Evolutionary conservation across 345 rosid genomes (phyloP).

Genomic region (Salix viminalis): DNA sequence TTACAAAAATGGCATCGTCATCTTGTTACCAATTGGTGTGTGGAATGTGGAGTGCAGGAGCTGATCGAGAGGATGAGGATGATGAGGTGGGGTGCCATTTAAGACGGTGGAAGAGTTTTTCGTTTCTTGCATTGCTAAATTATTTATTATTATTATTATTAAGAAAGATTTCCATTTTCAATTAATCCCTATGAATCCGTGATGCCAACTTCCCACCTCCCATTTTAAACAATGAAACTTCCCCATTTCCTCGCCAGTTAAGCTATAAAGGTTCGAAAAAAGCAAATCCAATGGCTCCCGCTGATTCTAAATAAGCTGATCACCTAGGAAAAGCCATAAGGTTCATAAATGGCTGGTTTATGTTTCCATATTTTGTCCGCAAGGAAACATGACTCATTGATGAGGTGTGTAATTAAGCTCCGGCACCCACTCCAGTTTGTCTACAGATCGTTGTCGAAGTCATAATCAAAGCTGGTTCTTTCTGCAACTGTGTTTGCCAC

Average conservation of each 20-base stretch:
- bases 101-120: background rate
- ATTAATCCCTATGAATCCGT: slow-evolving; percentile 8
- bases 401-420: no score
- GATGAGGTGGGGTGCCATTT: background rate
- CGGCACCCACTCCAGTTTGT: no score
- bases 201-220: slow-evolving; percentile 3
- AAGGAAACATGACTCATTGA: no score
- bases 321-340: no score
- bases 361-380: background rate
- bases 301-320: no score
- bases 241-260: background rate
- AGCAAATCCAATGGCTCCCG: no score
- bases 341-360: no score
- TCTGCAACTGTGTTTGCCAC: background rate
- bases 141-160: background rate
- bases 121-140: background rate
- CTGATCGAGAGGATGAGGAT: background rate
- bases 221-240: background rate
- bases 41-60: background rate
- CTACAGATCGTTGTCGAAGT: no score
- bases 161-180: background rate
- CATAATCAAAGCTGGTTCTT: background rate
- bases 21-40: no score
- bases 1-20: background rate
- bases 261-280: no score